Base-by-base conservation (phyloP, 495 filamentous ascomycete genomes). In the Podospora australis region DNA sequence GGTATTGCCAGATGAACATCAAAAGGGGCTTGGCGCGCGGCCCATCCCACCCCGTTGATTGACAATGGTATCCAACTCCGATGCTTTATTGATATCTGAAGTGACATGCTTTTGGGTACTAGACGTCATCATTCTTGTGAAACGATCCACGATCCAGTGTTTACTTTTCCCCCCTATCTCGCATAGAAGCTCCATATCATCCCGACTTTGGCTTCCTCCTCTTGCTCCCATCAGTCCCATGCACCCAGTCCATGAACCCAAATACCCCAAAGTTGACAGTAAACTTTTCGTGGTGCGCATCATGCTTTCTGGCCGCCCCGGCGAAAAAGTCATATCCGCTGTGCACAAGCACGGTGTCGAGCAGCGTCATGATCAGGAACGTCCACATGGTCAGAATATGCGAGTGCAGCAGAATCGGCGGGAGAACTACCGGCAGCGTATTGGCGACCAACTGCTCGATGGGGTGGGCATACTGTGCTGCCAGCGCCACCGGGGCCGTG, bases 391-490 rank as follows among this genome's bases (percentile, higher is more conserved):
- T 78, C 28, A 81, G 22, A 1, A 81, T 52, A 47, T 80, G 74
- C 10, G 63, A 62, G 6, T 60, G 41, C 23, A 78, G 36, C 2
- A 79, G 9, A 58, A 75, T 48, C n/a, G 73, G 69, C 9, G 77
- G 77, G 4, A 79, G 49, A 2, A 70, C 66, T 4, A 81, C 68
- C 2, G 79, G 77, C 8, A 82, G 58, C 14, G 67, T 66, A 49
- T 78, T 79, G 11, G 77, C 73, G 14, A 80, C 41, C 5, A 81
- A 49, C 46, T 80, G 75, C 62, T 82, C 80, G 14, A 79, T 36
- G 0, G 78, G 79, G 50, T 81, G 78, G 1, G 78, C 74, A 42
- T 77, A 82, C 46, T 82, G 75, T 1, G 77, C 73, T 0, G 79
- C 68, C 6, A 82, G 58, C 0, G 77, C 73, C n/a, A 81, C 71